Conservation (phyloP, 495 filamentous ascomycete genomes). For the Neurospora sp. region DNA sequence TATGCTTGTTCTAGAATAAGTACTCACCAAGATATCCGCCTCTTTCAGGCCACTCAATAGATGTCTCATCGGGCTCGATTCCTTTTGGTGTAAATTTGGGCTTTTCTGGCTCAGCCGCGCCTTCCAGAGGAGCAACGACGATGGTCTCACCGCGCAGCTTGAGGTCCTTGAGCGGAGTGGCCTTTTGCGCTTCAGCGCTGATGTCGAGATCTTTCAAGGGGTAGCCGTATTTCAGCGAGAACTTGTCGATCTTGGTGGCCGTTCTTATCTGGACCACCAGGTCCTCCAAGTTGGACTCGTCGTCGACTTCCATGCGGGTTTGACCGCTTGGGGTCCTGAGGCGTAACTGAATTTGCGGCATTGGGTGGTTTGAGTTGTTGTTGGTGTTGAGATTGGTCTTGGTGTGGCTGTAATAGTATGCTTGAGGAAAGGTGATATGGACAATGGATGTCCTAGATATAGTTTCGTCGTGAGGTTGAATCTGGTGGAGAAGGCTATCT, state of each 20-base stretch:
- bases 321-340: constrained; percentile 29
- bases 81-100: constrained; percentile 20
- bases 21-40: constrained; percentile 20
- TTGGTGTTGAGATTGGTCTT: neutral
- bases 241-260: constrained; percentile 31
- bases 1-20: neutral
- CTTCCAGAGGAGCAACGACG: constrained; percentile 44
- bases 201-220: constrained; percentile 63
- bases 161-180: constrained; percentile 34
- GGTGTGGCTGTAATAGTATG: neutral
- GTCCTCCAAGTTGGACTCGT: constrained; percentile 48
- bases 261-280: constrained; percentile 35
- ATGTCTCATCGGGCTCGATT: constrained; percentile 27
- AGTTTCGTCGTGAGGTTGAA: neutral
- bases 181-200: constrained; percentile 21
- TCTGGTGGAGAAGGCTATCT: neutral
- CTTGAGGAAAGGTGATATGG: neutral
- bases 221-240: constrained; percentile 82
- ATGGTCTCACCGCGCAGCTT: constrained; percentile 76
- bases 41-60: constrained; percentile 21
- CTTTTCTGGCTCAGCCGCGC: constrained; percentile 3
- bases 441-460: neutral
- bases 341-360: constrained; percentile 25
- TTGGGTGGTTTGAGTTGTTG: neutral
- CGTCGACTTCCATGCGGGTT: constrained; percentile 49